Evolutionary conservation across 2,329 filamentous ascomycete genomes (phyloP).

Genomic region (Stagonosporopsis chrysanthemi): DNA sequence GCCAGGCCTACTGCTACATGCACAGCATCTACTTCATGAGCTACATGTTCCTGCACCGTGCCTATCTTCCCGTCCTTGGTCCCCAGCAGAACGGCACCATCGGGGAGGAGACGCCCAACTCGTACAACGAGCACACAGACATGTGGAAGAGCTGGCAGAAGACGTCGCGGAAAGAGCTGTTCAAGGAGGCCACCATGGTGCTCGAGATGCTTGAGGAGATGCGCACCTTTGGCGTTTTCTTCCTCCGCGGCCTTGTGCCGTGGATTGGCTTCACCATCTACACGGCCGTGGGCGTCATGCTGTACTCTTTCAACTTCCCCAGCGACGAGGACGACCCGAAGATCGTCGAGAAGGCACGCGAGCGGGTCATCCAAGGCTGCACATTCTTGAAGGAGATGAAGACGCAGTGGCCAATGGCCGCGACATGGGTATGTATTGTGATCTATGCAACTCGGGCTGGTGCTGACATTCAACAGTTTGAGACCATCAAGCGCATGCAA

Average conservation of each 20-base stretch:
- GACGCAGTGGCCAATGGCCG: conserved; percentile 52
- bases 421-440: conserved; percentile 44
- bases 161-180: conserved; percentile 46
- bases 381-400: conserved; percentile 52
- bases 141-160: conserved; percentile 50
- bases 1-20: conserved; percentile 53
- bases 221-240: conserved; percentile 51
- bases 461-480: conserved; percentile 38
- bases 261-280: conserved; percentile 55
- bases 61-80: conserved; percentile 50
- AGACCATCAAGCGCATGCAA: conserved; percentile 54
- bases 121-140: conserved; percentile 43
- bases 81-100: conserved; percentile 38
- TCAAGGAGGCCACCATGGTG: conserved; percentile 48
- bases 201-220: conserved; percentile 53
- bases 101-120: conserved; percentile 42
- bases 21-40: conserved; percentile 54
- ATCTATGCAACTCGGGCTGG: too few species aligned
- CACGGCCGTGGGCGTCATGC: conserved; percentile 51
- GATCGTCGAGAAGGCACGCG: conserved; percentile 42
- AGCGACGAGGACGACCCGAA: conserved; percentile 45
- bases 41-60: conserved; percentile 52
- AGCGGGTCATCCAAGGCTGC: conserved; percentile 48
- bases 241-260: conserved; percentile 50
- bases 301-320: conserved; percentile 51